Conservation (phyloP, 2,329 filamentous ascomycete species). For the Ceratocystis diversiconidia region DNA sequence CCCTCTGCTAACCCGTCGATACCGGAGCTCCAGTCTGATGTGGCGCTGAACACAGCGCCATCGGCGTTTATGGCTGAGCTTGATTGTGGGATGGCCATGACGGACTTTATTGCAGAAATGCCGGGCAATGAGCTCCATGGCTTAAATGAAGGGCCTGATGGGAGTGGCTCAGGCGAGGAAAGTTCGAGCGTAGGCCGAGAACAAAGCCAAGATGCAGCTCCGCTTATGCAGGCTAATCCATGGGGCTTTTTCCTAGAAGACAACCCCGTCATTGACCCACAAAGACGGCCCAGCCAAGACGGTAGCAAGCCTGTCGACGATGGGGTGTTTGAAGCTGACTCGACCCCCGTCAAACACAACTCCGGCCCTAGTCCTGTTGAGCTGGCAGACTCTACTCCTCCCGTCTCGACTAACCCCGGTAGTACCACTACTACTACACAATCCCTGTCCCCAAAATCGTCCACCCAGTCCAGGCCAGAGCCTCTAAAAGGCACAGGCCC, state of each 20-base stretch:
- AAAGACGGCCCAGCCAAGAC: neutral
- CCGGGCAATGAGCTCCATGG: conserved; percentile 2
- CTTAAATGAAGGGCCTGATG: neutral
- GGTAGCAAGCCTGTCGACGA: neutral
- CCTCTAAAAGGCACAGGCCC: neutral
- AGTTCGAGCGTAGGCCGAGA: neutral
- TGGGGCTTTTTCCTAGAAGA: conserved; percentile 20
- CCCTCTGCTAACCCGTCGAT: neutral
- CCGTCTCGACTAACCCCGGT: neutral
- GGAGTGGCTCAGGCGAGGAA: neutral
- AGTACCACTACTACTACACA: neutral
- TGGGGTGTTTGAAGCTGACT: neutral
- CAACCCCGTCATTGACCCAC: conserved; percentile 8
- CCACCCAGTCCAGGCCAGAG: neutral
- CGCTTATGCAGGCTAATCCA: conserved; percentile 15
- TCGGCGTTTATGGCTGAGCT: conserved; percentile 16
- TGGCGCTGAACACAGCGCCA: neutral
- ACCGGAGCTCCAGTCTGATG: neutral
- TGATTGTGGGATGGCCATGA: neutral
- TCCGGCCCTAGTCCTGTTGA: neutral
- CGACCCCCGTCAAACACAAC: neutral
- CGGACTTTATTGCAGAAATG: conserved; percentile 13
- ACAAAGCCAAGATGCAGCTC: neutral
- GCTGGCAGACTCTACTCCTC: neutral
- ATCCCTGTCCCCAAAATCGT: neutral